Percentiles rank a stretch among this genome's conserved stretches.
Evolutionary conservation across 2,329 filamentous ascomycete genomes (phyloP).

Genomic region (Sporothrix sp.): DNA sequence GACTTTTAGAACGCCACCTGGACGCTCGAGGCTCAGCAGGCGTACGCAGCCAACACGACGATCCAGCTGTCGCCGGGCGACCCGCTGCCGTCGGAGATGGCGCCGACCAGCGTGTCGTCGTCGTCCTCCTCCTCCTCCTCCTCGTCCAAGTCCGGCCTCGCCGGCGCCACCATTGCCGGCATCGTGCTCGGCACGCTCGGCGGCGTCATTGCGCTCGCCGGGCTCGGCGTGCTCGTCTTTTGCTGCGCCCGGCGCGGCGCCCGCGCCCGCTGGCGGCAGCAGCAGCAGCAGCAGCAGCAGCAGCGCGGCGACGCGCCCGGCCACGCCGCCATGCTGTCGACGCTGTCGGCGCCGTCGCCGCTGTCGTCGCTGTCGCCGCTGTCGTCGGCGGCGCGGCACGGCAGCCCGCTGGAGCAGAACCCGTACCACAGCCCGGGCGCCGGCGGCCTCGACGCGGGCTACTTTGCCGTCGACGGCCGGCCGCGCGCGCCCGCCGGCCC

Average conservation of each 20-base stretch:
- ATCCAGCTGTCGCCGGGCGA: slow-evolving; percentile 48
- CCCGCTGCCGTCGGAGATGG: slow-evolving; percentile 38
- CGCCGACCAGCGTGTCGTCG: slow-evolving; percentile 16
- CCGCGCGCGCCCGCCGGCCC: background rate
- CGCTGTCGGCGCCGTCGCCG: too few species aligned
- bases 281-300: background rate
- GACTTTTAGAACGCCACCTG: slow-evolving; percentile 33
- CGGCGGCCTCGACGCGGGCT: slow-evolving; percentile 1
- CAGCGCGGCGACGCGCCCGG: background rate
- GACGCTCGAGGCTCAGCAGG: slow-evolving; percentile 38
- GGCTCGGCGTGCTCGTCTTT: slow-evolving; percentile 38
- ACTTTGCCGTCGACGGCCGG: background rate
- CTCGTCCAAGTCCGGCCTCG: slow-evolving; percentile 3
- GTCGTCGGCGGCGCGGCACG: background rate
- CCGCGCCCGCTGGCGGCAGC: background rate
- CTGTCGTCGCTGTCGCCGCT: background rate
- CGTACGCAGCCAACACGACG: slow-evolving; percentile 37
- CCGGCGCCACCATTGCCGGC: slow-evolving; percentile 44
- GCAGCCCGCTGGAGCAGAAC: background rate
- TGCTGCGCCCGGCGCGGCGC: slow-evolving; percentile 25
- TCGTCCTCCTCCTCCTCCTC: background rate
- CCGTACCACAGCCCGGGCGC: too few species aligned
- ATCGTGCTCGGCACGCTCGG: slow-evolving; percentile 45
- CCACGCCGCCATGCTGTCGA: background rate
- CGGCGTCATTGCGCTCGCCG: slow-evolving; percentile 33